Evolutionary conservation across 2,329 filamentous ascomycete species (phyloP), one percentile per base, ranked within the genome.

Genomic region (Penicillium freii): DNA sequence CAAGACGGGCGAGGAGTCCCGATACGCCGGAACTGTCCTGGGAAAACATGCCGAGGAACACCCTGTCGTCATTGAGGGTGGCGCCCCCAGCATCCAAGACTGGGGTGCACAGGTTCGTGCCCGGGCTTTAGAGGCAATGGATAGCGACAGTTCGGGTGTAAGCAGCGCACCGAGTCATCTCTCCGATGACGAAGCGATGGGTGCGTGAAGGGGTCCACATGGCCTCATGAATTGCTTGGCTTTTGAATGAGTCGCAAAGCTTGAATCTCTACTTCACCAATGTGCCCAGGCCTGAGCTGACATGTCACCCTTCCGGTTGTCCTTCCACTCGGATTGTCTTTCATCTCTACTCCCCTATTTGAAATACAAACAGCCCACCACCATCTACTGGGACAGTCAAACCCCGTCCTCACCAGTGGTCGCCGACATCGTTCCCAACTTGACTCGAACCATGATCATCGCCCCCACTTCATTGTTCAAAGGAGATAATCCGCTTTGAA

Each of bases 1-100:
- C 77, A 95, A 94, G 67, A 90, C 89, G 0, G 90, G 89, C 61
- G 91, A 95, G 68, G 92, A 96, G 69, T 87, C 88, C 10, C 88
- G 93, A 68, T 96, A 91, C 73, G 85, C 88, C 64, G 91, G 91
- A 31, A 96, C 93, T 0, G 83, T 94, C 0, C 80, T 97, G 11
- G 93, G 93, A 4, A 87, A 87, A 63, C 80, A 82, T 44, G 83
- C 82, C 48, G 91, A 96, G 64, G 83, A 87, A 56, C 85, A 85
- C 68, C 84, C 88, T 8, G 78, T 96, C 29, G 80, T 87, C 51
- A 87, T 96, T 51, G 92, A 96, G 71, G 92, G 92, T 43, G 90
- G 90, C 21, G 82, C 82, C 7, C 82, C 85, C 50, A 89, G 82
- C 58, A 82, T 93, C 45, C 78, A 82, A 45, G 85, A 87, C 56